A percentile compares a stretch with the other conserved stretches of the same genome.
Evolutionary conservation across 441 rosid species (phyloP).

Genomic region (Croton setiger): DNA sequence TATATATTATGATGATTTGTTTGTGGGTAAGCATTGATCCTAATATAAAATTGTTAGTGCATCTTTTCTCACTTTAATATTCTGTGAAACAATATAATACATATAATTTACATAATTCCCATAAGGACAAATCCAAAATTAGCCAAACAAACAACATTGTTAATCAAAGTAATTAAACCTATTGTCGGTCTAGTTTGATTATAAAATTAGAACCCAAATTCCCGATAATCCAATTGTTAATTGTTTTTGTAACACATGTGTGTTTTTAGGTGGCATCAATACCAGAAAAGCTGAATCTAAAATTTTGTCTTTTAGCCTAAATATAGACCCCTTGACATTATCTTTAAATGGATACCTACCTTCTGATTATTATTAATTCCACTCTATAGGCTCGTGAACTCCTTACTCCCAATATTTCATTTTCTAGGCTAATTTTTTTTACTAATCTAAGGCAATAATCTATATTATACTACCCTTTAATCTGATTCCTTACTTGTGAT

Average conservation of each 20-base stretch:
- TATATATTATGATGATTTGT: neutral
- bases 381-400: slow-evolving; percentile 21
- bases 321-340: slow-evolving; percentile 27
- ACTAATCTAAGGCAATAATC: neutral
- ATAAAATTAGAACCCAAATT: slow-evolving; percentile 16
- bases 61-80: neutral
- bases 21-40: neutral
- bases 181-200: slow-evolving; percentile 34
- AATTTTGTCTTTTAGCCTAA: slow-evolving; percentile 41
- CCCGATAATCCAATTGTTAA: slow-evolving; percentile 10
- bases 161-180: slow-evolving; percentile 20
- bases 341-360: slow-evolving; percentile 23
- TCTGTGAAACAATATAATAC: neutral
- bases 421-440: slow-evolving; percentile 4
- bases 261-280: slow-evolving; percentile 46
- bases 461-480: too few species aligned
- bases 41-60: neutral
- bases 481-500: too few species aligned
- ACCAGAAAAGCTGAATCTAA: slow-evolving; percentile 37
- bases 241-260: slow-evolving; percentile 22
- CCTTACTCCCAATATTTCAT: neutral
- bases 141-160: slow-evolving; percentile 13
- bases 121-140: slow-evolving; percentile 21
- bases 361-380: neutral
- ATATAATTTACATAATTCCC: neutral